Base-by-base conservation (phyloP, 768 basidiomycete species). In the Boletus subcaerulescens region DNA sequence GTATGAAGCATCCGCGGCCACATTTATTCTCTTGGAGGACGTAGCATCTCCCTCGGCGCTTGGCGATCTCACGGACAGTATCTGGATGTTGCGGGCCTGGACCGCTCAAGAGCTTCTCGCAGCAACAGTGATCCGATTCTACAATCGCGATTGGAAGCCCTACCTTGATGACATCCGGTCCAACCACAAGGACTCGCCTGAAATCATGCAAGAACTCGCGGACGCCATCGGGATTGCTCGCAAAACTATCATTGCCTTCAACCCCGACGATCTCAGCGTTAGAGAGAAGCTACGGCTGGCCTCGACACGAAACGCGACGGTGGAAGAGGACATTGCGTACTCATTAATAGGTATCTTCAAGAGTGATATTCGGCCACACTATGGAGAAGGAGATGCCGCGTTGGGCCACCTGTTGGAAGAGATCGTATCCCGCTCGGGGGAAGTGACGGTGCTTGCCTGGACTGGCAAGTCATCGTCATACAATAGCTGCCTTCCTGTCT, bases 21-120 rank as follows among this genome's bases (percentile, higher is more conserved):
- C 52, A 0, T 10, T 61, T 5, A 45, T 45, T 4, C 20, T 41
- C 7, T 60, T 62, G 11, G 14, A 7, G 32, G 32, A 17, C 8
- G 38, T 44, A 1, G 8, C 0, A 0, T 22, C 46, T 14, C 46
- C 35, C 1, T 55, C 38, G 3, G 15, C 14, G 15, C 20, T 31
- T 15, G 45, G 40, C 2, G 41, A 24, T 29, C 52, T 61, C 10
- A 18, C 22, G 4, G 7, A 3, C 15, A 55, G 48, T 33, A 1
- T 11, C 0, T 61, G 60, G 60, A 50, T 58, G 61, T 50, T 31
- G 4, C 56, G 60, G 3, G 60, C 48, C 3, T 62, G 61, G 61
- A 61, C 61, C 0, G 15, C 46, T 4, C 62, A 56, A 42, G 61
- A 62, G n/a, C 51, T 62, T 41, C 60, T 62, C 11, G 52, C 49